A percentile compares a stretch with the other conserved stretches of the same genome.
phyloP scores from a whole-genome alignment of 495 filamentous ascomycete species.

The Letharia lupina region DNA sequence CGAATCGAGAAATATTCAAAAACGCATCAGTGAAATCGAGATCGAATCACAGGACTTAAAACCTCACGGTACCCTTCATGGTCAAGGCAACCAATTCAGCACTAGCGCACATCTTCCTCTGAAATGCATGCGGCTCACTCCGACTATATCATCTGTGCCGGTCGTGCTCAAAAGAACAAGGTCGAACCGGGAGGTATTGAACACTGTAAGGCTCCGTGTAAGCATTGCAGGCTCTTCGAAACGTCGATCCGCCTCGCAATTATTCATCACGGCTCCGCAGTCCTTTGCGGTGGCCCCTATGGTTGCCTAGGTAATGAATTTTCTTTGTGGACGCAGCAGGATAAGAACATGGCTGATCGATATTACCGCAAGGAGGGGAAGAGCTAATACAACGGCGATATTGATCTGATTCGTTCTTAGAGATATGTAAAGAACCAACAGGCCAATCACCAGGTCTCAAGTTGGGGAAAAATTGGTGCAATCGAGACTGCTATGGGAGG shows the following conservation, averaged over 20 bases:
- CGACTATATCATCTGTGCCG: not conserved
- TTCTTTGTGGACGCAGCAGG: constrained; percentile 6
- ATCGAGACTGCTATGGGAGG: too few species aligned
- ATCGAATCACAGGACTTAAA: too few species aligned
- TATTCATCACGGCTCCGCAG: not conserved
- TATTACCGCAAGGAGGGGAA: constrained; percentile 8
- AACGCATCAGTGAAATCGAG: too few species aligned
- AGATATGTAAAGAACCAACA: not conserved
- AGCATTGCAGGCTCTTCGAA: not conserved
- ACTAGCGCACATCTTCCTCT: too few species aligned
- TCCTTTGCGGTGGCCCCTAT: constrained; percentile 8
- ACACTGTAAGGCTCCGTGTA: not conserved
- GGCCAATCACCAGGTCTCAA: not conserved
- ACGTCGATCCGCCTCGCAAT: not conserved
- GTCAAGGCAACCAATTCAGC: too few species aligned
- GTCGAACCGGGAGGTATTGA: constrained; percentile 1
- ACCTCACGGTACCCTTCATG: too few species aligned
- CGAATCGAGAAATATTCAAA: too few species aligned
- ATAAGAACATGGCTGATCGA: constrained; percentile 6
- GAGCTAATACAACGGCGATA: not conserved
- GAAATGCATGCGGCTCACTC: not conserved
- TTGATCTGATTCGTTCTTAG: not conserved
- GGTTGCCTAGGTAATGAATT: constrained; percentile 1
- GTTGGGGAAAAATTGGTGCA: too few species aligned
- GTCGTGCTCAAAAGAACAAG: not conserved